Evolutionary conservation across 345 rosid genomes (phyloP).

Genomic region (Lepidium aucheri): DNA sequence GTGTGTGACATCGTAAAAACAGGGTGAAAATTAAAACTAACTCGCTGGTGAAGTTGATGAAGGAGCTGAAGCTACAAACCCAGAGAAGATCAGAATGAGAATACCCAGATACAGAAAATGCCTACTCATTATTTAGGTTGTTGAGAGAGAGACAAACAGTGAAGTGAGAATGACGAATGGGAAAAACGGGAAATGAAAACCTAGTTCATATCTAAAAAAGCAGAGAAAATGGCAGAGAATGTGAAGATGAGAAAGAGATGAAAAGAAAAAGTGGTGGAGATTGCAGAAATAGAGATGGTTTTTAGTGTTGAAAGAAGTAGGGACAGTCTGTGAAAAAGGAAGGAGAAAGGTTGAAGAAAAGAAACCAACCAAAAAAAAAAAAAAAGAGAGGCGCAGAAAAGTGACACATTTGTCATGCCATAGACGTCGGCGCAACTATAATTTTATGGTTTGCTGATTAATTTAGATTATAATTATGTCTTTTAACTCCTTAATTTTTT

Average conservation of each 20-base stretch:
- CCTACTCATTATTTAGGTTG: constrained; percentile 35
- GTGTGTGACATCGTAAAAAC: not conserved
- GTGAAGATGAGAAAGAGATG: not conserved
- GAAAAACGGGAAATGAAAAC: not conserved
- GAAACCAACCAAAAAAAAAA: not conserved
- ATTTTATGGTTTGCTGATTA: constrained; percentile 1
- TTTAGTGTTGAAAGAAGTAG: not conserved
- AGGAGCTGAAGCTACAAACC: constrained; percentile 56
- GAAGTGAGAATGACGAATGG: not conserved
- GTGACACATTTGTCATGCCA: constrained; percentile 14
- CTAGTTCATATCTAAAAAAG: constrained; percentile 13
- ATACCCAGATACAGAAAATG: constrained; percentile 38
- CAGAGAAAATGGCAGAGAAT: not conserved
- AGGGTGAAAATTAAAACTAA: constrained; percentile 48
- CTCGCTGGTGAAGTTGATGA: constrained; percentile 68
- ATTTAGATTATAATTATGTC: not conserved
- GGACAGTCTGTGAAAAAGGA: not conserved
- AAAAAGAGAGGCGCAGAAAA: constrained; percentile 9
- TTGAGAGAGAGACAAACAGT: not conserved
- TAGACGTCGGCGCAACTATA: constrained; percentile 17
- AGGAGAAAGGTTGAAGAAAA: constrained; percentile 5
- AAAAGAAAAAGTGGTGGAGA: not conserved
- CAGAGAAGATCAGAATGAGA: constrained; percentile 40
- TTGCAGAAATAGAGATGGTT: constrained; percentile 4
- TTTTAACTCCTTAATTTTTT: not conserved